Evolutionary conservation across 2,329 filamentous ascomycete species (phyloP), one percentile per base, ranked within the genome.

Genomic region (Alternaria alternata): DNA sequence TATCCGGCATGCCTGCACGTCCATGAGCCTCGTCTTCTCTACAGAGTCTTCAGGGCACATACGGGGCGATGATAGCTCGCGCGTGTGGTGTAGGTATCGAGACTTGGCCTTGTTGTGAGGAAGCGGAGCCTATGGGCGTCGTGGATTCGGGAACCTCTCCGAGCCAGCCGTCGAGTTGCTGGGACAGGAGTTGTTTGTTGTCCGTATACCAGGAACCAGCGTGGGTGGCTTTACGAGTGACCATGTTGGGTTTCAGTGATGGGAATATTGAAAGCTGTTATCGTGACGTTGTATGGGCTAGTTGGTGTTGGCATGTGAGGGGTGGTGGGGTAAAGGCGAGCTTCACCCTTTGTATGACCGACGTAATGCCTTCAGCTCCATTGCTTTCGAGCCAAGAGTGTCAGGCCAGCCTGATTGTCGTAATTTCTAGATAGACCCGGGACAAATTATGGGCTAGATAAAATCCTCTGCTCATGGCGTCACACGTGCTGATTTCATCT

Each of bases 1-100:
- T 97, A 99, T 62, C 95, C 95, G 61, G 95, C 95, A 78, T 99
- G 95, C 62, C 94, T 97, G 70, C 67, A 61, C 64, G 60, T 70
- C 54, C 73, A 73, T 76, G 69, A 78, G 71, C 69, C 57, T 67
- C 32, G 22, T 9, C 48, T 49, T 59, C 20, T 34, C 30, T 47
- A 28, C 7, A 48, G 42, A n/a, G 22, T 28, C n/a, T 49, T 20
- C 41, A 55, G 26, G 46, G 53, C 64, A 68, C 91, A 84, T 86
- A 97, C 94, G 95, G 95, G 62, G 93, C 93, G 76, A 99, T 97
- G 57, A 99, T 90, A 14, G 95, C 84, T 78, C 93, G 87, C 5
- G 94, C 94, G 32, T 89, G 88, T 1, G 88, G 78, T 1, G 94
- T 82, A 3, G 94, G 95, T 59, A 96, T 71, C 7, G 74, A 59